Percentiles rank a stretch among this genome's conserved stretches.
These are phyloP conservation scores for Suillus paluster DNA, from an alignment of 768 basidiomycete species.

Conservation along the genomic window DNA sequence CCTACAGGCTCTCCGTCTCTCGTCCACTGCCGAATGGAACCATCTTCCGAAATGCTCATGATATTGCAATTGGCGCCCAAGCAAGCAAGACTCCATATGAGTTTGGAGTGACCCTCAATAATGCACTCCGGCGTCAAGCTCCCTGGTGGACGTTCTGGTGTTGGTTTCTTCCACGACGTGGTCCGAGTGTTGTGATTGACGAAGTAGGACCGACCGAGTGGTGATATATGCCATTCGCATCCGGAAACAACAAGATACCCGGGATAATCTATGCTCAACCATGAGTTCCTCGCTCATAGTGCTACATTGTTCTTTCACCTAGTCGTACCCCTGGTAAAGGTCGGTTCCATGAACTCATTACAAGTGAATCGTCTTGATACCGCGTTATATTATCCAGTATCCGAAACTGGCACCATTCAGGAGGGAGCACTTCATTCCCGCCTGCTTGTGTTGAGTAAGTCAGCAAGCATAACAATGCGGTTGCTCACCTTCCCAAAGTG, in stretches of 20 bases:
- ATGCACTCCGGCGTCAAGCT: not conserved
- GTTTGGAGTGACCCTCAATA: not conserved
- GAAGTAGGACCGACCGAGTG: not conserved
- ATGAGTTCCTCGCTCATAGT: not conserved
- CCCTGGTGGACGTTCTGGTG: not conserved
- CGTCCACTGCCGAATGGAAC: not conserved
- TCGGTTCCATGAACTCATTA: not conserved
- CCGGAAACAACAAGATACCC: not conserved
- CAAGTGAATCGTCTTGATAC: not conserved
- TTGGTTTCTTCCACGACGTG: not conserved
- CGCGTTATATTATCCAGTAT: fast-evolving
- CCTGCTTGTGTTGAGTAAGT: not conserved
- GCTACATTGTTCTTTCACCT: not conserved
- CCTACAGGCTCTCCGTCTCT: not conserved
- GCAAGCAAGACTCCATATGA: not conserved
- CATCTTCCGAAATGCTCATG: not conserved
- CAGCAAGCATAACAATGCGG: no score
- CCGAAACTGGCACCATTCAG: not conserved
- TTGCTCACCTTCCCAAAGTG: slow-evolving; percentile 1
- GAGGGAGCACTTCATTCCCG: not conserved
- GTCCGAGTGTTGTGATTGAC: not conserved
- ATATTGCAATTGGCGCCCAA: not conserved
- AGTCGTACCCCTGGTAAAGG: not conserved
- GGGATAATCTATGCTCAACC: not conserved
- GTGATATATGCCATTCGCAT: not conserved